Conservation (phyloP, 129 eudicot species). For the Glebionis coronaria region DNA sequence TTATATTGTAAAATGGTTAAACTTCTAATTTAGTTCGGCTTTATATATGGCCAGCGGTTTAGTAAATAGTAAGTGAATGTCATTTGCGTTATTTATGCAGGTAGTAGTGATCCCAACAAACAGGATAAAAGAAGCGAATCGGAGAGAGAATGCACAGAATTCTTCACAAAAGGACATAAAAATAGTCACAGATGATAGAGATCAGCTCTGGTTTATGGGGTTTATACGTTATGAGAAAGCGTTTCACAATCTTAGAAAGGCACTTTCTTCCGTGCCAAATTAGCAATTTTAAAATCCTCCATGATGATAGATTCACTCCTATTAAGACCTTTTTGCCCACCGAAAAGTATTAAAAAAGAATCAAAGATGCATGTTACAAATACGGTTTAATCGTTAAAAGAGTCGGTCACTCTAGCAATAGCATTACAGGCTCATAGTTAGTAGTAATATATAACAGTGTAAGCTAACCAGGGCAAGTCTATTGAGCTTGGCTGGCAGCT, state of each 20-base stretch:
- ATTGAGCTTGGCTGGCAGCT: too few species aligned
- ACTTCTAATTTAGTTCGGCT: background rate
- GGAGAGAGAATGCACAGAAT: slow-evolving; percentile 42
- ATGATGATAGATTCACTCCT: background rate
- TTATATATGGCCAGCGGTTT: background rate
- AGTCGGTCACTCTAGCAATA: too few species aligned
- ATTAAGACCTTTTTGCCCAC: too few species aligned
- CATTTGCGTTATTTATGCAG: slow-evolving; percentile 27
- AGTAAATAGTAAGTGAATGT: background rate
- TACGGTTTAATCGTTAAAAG: too few species aligned
- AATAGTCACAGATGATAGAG: slow-evolving; percentile 38
- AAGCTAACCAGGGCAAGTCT: too few species aligned
- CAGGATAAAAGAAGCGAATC: slow-evolving; percentile 43
- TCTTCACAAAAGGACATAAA: slow-evolving; percentile 50
- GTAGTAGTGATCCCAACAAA: slow-evolving; percentile 45
- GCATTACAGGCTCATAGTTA: too few species aligned
- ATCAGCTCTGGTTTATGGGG: slow-evolving; percentile 69
- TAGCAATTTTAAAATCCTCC: slow-evolving; percentile 22
- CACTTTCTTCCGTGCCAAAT: slow-evolving; percentile 25
- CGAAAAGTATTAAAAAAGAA: too few species aligned
- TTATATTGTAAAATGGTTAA: too few species aligned
- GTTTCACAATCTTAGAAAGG: slow-evolving; percentile 44
- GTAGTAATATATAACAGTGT: too few species aligned
- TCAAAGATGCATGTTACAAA: too few species aligned
- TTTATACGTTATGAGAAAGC: slow-evolving; percentile 54